These are phyloP conservation scores for Zopfochytrium polystomum DNA, from an alignment of 371 early-diverging fungal species.

Conservation along the genomic window DNA sequence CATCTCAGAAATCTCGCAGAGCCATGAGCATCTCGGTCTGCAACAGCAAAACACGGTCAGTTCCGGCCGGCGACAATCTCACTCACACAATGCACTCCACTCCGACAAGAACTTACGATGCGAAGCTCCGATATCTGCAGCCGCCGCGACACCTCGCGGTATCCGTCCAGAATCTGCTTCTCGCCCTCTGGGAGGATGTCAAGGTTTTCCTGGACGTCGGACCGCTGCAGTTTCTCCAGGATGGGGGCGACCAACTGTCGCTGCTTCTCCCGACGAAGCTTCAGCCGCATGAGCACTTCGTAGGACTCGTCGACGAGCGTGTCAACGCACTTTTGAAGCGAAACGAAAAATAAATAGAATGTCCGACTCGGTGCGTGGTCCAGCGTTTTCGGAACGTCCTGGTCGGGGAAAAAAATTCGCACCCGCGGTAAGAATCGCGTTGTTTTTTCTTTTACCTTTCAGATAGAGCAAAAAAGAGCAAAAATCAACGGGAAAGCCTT, in stretches of 20 bases:
- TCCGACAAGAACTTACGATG: conserved; percentile 13
- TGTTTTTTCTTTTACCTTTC: background rate
- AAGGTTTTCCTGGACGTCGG: conserved; percentile 56
- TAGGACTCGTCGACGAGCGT: conserved; percentile 62
- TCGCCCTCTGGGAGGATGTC: conserved; percentile 19
- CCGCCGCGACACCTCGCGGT: conserved; percentile 3
- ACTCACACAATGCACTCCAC: too few relatives aligned
- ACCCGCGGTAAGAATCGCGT: background rate
- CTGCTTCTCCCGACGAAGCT: conserved; percentile 67
- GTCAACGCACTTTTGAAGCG: conserved; percentile 60
- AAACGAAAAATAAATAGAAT: conserved; percentile 78
- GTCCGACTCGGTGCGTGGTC: conserved; percentile 85
- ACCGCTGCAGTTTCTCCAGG: conserved; percentile 71
- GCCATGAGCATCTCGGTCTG: too few relatives aligned
- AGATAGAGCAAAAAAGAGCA: conserved; percentile 3
- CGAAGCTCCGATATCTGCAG: conserved; percentile 26
- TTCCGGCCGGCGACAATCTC: too few relatives aligned
- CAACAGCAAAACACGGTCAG: too few relatives aligned
- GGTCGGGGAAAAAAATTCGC: too few relatives aligned
- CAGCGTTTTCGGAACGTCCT: conserved; percentile 82
- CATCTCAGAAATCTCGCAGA: too few relatives aligned
- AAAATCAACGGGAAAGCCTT: too few relatives aligned
- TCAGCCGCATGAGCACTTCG: conserved; percentile 64
- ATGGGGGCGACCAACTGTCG: conserved; percentile 54
- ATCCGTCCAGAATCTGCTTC: conserved; percentile 6